Evolutionary conservation across 2,329 filamentous ascomycete genomes (phyloP), one percentile per base, ranked within the genome.

Genomic region (Tympanopsis confertula): DNA sequence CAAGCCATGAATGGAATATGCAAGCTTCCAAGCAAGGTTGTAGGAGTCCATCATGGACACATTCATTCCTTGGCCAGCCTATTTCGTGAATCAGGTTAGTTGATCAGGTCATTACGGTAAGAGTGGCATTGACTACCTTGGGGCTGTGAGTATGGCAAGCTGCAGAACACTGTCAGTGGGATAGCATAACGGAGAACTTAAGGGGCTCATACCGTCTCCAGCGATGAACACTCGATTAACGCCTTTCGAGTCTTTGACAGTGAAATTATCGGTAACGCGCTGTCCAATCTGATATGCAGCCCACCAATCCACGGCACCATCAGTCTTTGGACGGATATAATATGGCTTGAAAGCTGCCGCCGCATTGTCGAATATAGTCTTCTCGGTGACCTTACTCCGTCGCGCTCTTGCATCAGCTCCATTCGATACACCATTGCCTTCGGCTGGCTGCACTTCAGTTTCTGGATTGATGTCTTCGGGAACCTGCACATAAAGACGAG

Each of bases 11-110:
- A 50, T 33, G 1, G 53, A 58, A 46, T 69, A 55, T 0, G 69
- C 58, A 7, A 71, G 57, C 46, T 66, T 66, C 68, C 68, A 71
- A 52, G 67, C 69, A 17, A 66, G 59, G 45, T 71, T 71, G 12
- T 62, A 66, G 0, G 63, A 66, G 50, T 71, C 63, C 52, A 63
- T 60, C 57, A 66, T 65, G 5, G 58, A 62, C 2, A 65, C 59
- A 35, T 66, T 66, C 63, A 65, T 66, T 15, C 61, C 61, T 46
- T 64, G 61, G 7, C 62, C 63, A 5, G 62, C 62, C 50, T 10
- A 10, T n/a, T 10, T 28, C 10, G 24, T 10, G 10, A 28, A 10
- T 10, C n/a, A 10, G 10, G n/a, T 28, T 28, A 10, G 10, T 28
- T 28, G 24, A 28, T n/a, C 62, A 22, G 40, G 19, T 2, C 13